phyloP scores from a whole-genome alignment of 768 basidiomycete genomes.

The Calvatia gigantea region DNA sequence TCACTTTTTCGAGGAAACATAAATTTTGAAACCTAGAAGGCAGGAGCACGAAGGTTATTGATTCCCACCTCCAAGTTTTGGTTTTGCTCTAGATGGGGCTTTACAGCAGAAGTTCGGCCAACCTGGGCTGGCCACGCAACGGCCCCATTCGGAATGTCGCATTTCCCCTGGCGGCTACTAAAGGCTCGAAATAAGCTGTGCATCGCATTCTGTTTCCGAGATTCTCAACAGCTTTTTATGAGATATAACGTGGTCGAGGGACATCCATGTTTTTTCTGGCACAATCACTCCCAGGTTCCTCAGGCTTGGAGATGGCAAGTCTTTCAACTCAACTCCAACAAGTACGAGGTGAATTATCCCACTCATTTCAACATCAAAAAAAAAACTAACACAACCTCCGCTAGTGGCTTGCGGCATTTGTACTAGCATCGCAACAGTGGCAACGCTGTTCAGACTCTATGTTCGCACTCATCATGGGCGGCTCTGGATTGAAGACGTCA shows the following conservation, averaged over 20 bases:
- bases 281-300: neutral
- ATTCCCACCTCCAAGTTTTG: too few relatives aligned
- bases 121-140: too few relatives aligned
- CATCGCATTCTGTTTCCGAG: neutral
- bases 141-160: too few relatives aligned
- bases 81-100: too few relatives aligned
- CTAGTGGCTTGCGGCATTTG: constrained; percentile 19
- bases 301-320: neutral
- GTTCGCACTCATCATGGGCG: constrained; percentile 21
- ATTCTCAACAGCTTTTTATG: neutral
- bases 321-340: neutral
- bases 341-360: neutral
- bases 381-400: neutral
- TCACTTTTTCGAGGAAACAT: too few relatives aligned
- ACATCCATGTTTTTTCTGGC: neutral
- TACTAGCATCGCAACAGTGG: constrained; percentile 25
- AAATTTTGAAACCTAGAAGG: too few relatives aligned
- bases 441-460: constrained; percentile 28
- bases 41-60: too few relatives aligned
- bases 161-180: neutral
- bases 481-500: constrained; percentile 34
- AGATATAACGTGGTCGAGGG: too few relatives aligned
- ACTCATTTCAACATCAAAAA: too few relatives aligned
- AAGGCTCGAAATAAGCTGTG: neutral
- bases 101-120: too few relatives aligned